Evolutionary conservation across 768 basidiomycete species (phyloP), one percentile per base, ranked within the genome.

Genomic region (Tylopilus sp.): DNA sequence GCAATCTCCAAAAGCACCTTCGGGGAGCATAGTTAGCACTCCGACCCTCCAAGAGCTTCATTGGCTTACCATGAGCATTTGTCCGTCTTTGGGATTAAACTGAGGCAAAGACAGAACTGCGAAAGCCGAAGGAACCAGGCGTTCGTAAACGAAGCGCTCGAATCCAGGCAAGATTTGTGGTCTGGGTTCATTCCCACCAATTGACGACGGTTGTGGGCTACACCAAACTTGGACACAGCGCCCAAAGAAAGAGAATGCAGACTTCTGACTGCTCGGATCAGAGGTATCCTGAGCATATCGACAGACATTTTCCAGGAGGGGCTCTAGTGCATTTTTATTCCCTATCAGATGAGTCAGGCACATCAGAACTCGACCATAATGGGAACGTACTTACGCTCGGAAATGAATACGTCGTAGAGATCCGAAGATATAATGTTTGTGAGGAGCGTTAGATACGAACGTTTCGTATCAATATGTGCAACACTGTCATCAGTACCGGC

Each of bases 1-100:
- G 89, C 88, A 50, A 98, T 87, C 67, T 99, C 97, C 59, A 89
- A 83, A 21, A 98, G 74, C 48, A 95, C 87, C 94, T 98, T 57
- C 29, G 61, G 17, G 25, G 13, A 43, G 37, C 7, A 1, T 26
- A 12, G 17, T 38, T 40, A 52, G 48, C 41, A 43, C 1, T 10
- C 10, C 10, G 10, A 41, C 8, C 4, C 3, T 26, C 34, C 26
- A 24, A 43, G 44, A 38, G 33, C 40, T 40, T 22, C 9, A 16
- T 29, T 14, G 26, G 71, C 91, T 65, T 62, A 95, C 95, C 64
- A 86, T 81, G 45, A 87, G 76, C 64, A 87, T 84, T 62, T 93
- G 91, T 3, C 90, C 92, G 64, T 97, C 93, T 65, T 90, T 91
- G 59, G 87, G 75, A 64, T 94, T 95, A 67, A 97, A 91, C 36